Evolutionary conservation across 768 basidiomycete species (phyloP), one percentile per base, ranked within the genome.

Genomic region (Trametes coccinea): DNA sequence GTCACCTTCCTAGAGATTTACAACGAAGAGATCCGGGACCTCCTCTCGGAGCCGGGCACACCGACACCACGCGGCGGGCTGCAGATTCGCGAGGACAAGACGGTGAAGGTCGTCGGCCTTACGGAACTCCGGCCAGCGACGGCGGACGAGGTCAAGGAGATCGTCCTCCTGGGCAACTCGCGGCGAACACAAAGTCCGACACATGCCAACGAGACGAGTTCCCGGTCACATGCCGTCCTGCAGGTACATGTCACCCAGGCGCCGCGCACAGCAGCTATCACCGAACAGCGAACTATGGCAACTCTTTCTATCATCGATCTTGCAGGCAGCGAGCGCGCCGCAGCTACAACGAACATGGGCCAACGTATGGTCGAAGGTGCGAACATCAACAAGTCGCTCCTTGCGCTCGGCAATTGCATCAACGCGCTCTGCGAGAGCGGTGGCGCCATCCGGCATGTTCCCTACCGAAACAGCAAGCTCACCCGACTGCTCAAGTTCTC

Each of bases 1-100:
- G 92, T 98, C 55, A 96, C 95, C 3, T 98, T 98, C 77, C 85
- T 99, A 60, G 97, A 99, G 75, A 98, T 99, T 57, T 99, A 99
- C 80, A 98, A 98, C 73, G 97, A 99, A 76, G 93, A 93, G 73
- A 99, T 99, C 66, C 89, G 94, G 10, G 97, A 99, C 74, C 87
- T 99, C 39, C 87, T 99, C 48, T 77, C 88, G 1, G 94, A 96
- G 62, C 77, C 86, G 13, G 83, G 84, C n/a, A 73, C 80, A 2
- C 77, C 79, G 33, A 71, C 69, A n/a, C 86, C 89, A 41, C 85
- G 90, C 51, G 95, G 95, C 8, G 94, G 94, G 40, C 84, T 98
- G 41, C 89, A 90, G 58, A 93, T 99, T 55, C 88, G 97, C 31
- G 97, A 99, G 74, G 94, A 95, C 77, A 94, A 93, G 75, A 82